Evolutionary conservation across 2,329 filamentous ascomycete species (phyloP), one percentile per base, ranked within the genome.

Genomic region (Chalaropsis ovoidea): DNA sequence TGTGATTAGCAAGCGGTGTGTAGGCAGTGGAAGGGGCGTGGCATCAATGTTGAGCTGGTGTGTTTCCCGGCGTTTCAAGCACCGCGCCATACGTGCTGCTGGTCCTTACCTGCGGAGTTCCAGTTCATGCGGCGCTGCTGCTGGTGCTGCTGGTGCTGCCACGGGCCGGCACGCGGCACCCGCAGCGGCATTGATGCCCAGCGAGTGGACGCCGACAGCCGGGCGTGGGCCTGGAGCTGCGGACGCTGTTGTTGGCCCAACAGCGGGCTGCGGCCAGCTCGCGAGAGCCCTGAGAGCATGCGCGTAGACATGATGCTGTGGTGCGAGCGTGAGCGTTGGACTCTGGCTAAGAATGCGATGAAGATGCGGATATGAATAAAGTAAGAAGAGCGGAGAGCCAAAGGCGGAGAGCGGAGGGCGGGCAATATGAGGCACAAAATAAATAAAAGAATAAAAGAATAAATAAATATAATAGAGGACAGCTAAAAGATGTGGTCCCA

Each of bases 91-190:
- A 47, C 45, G 22, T 24, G 47, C 47, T 24, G 47, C 6, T 35
- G 11, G 15, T n/a, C 27, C 42, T 19, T 39, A 62, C 45, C 45
- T 49, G 13, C 27, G n/a, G 35, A 61, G 41, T 47, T 24, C 8
- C 24, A 60, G 27, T 65, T 61, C 31, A 54, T 47, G 42, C 31
- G 42, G n/a, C 15, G 43, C 31, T 65, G 43, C 42, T 65, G 54
- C 27, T n/a, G n/a, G n/a, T n/a, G n/a, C n/a, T n/a, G 43, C 31
- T 65, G 43, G 27, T 65, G 54, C 27, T 65, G 54, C 54, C 54
- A 61, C 15, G 56, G 56, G 19, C 63, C 11, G 22, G 54, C n/a
- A 5, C 22, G 41, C 31, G 39, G 52, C 10, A 39, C 27, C 39
- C 27, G 42, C 43, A 43, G 42, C 19, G 62, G 27, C 47, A 47